phyloP scores from a whole-genome alignment of 768 basidiomycete species.

The Agaricus blazei region DNA sequence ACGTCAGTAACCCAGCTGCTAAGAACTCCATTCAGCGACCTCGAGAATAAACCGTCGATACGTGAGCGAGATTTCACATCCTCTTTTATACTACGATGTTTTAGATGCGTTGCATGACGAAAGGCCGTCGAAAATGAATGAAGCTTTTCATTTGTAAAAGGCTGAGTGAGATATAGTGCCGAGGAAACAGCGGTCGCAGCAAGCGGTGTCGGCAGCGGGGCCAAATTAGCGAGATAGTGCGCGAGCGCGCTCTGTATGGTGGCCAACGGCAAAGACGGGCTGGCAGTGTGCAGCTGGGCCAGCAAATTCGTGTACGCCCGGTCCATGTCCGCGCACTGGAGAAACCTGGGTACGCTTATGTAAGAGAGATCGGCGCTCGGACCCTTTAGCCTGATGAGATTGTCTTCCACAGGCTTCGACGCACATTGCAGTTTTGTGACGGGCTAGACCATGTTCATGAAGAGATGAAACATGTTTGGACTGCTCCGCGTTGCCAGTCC shows the following conservation, averaged over 20 bases:
- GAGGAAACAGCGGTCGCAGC: conserved; percentile 53
- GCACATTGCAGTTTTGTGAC: no score
- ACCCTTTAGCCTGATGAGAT: no score
- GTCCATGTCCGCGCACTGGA: not conserved
- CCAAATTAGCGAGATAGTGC: conserved; percentile 48
- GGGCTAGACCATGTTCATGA: no score
- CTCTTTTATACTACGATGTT: conserved; percentile 36
- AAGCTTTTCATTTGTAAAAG: conserved; percentile 41
- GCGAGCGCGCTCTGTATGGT: conserved; percentile 53
- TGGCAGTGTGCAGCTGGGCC: conserved; percentile 43
- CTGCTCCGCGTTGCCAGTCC: no score
- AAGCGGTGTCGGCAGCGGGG: conserved; percentile 51
- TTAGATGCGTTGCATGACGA: conserved; percentile 55
- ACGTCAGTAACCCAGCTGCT: conserved; percentile 48
- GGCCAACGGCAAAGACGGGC: conserved; percentile 36
- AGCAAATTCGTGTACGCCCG: conserved; percentile 33
- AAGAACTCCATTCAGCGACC: conserved; percentile 34
- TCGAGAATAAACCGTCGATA: conserved; percentile 30
- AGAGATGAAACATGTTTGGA: no score
- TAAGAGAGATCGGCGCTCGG: no score
- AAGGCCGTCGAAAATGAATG: conserved; percentile 49
- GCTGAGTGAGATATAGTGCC: conserved; percentile 42
- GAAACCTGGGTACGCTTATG: no score
- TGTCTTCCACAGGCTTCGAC: no score
- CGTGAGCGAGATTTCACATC: conserved; percentile 26